A percentile compares a stretch with the other conserved stretches of the same genome.
These are phyloP conservation scores for Rhodotorula sp. DNA, from an alignment of 1,284 basidiomycete species.

Conservation along the genomic window DNA sequence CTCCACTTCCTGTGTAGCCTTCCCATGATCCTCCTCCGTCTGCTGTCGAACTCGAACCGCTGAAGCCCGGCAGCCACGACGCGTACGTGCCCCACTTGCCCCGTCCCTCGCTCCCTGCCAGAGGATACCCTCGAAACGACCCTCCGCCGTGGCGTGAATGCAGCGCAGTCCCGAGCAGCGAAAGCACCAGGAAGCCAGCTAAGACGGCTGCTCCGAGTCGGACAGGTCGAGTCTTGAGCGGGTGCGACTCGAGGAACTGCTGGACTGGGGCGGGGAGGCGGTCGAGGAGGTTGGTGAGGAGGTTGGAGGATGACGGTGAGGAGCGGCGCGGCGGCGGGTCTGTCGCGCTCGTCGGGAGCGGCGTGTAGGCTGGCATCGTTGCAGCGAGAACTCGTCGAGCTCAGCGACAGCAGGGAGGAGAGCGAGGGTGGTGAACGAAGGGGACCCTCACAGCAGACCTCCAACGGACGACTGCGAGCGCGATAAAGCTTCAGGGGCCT, in stretches of 20 bases:
- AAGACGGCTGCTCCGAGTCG: not conserved
- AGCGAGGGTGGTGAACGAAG: not conserved
- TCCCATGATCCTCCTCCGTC: not conserved
- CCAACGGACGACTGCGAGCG: too few relatives aligned
- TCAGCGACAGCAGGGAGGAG: not conserved
- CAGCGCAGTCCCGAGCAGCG: not conserved
- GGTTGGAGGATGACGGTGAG: not conserved
- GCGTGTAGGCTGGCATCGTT: slow-evolving; percentile 3
- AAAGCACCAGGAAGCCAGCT: not conserved
- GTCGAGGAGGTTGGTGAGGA: not conserved
- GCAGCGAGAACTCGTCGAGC: not conserved
- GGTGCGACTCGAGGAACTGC: too few relatives aligned
- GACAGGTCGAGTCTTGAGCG: not conserved
- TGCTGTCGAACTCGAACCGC: not conserved
- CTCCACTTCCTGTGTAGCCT: not conserved
- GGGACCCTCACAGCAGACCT: not conserved
- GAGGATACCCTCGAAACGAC: not conserved
- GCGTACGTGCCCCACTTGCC: slow-evolving; percentile 15
- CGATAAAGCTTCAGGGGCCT: too few relatives aligned
- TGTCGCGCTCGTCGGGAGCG: slow-evolving; percentile 1
- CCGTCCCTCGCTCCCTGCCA: not conserved
- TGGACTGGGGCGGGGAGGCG: not conserved
- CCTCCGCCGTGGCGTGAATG: not conserved
- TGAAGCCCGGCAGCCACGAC: not conserved
- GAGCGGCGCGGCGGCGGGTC: not conserved